These are phyloP conservation scores for Ceratobasidium sp. DNA, from an alignment of 1,284 basidiomycete genomes.

Conservation along the genomic window DNA sequence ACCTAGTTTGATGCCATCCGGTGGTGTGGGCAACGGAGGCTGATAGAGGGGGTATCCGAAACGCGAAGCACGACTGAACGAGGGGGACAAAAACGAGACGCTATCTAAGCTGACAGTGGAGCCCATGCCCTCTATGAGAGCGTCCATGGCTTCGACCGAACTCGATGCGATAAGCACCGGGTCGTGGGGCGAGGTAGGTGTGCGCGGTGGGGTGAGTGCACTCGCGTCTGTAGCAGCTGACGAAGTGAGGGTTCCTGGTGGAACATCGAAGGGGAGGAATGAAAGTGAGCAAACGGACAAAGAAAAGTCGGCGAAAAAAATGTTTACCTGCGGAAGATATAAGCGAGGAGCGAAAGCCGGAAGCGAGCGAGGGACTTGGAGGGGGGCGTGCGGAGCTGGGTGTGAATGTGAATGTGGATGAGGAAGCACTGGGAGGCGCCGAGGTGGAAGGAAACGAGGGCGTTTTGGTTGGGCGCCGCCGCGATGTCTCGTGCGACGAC, in stretches of 20 bases:
- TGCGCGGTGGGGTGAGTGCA: conserved; percentile 42
- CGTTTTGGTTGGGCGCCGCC: conserved; percentile 13
- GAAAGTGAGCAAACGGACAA: neutral
- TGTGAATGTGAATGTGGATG: neutral
- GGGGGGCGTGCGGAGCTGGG: neutral
- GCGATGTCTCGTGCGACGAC: neutral
- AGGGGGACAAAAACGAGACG: conserved; percentile 61
- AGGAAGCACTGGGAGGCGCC: conserved; percentile 1
- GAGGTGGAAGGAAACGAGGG: neutral
- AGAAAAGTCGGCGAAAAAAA: conserved; percentile 1
- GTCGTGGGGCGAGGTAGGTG: conserved; percentile 48
- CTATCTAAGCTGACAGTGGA: conserved; percentile 40
- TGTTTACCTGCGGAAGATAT: conserved; percentile 26
- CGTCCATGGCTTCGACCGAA: conserved; percentile 81
- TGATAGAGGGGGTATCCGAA: conserved; percentile 67
- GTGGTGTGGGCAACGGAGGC: conserved; percentile 78
- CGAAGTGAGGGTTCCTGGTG: conserved; percentile 28
- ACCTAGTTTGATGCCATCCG: conserved; percentile 77
- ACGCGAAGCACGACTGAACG: conserved; percentile 39
- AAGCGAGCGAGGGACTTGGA: conserved; percentile 31
- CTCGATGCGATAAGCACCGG: conserved; percentile 77
- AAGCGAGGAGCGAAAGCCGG: conserved; percentile 31
- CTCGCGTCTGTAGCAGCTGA: conserved; percentile 12
- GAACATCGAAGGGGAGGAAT: conserved; percentile 23
- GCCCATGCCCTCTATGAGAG: conserved; percentile 78